Evolutionary conservation across 352 stramenopile species (phyloP).

Genomic region (Pythium phragmiticola): DNA sequence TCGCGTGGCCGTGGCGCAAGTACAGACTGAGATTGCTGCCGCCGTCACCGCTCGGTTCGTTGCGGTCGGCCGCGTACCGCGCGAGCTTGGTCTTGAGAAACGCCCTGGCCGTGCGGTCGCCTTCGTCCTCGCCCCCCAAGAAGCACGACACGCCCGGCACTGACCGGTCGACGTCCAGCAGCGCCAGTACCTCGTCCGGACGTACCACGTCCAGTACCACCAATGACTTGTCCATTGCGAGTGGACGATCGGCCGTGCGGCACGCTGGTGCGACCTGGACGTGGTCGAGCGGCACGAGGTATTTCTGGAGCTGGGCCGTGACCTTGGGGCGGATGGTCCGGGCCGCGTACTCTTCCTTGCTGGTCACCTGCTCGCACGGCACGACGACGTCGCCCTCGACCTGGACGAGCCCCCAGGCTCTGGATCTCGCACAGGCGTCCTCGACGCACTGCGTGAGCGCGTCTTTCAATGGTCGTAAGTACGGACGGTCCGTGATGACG

Average conservation of each 20-base stretch:
- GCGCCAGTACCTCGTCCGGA: conserved; percentile 32
- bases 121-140: conserved; percentile 64
- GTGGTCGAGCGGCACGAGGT: conserved; percentile 63
- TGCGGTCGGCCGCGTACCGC: conserved; percentile 81
- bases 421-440: conserved; percentile 31
- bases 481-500: conserved; percentile 77
- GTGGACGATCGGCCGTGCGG: conserved; percentile 29
- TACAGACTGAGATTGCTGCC: conserved; percentile 93
- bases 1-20: conserved; percentile 93
- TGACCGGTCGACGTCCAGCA: conserved; percentile 62
- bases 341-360: conserved; percentile 96
- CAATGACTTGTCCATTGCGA: conserved; percentile 23
- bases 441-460: conserved; percentile 44
- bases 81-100: conserved; percentile 88
- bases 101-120: conserved; percentile 65
- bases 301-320: conserved; percentile 88
- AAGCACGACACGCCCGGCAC: conserved; percentile 63
- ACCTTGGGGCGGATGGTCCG: conserved; percentile 98
- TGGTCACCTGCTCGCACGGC: conserved; percentile 88
- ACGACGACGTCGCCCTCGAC: conserved; percentile 98
- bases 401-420: conserved; percentile 81
- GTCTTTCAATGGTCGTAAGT: conserved; percentile 58
- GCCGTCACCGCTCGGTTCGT: conserved; percentile 93
- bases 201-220: conserved; percentile 47
- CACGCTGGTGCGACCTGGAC: conserved; percentile 30